Percentiles rank a stretch among this genome's conserved stretches.
Evolutionary conservation across 768 basidiomycete species (phyloP).

Genomic region (Leucocoprinus sp.): DNA sequence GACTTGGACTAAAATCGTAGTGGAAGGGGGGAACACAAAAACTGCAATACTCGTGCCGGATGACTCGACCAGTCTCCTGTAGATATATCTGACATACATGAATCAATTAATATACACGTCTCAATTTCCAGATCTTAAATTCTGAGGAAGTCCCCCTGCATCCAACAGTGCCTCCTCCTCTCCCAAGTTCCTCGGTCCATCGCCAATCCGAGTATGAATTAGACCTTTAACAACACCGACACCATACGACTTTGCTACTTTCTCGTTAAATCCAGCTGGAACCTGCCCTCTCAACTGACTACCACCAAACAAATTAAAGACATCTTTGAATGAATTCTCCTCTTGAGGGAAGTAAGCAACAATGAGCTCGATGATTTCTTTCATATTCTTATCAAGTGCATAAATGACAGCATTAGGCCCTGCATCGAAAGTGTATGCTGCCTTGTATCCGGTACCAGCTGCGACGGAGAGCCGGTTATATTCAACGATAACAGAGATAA

Average conservation of each 20-base stretch:
- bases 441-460: conserved; percentile 51
- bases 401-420: conserved; percentile 99
- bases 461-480: conserved; percentile 76
- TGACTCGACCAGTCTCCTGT: too few species aligned
- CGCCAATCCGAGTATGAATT: conserved; percentile 90
- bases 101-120: neutral
- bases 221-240: conserved; percentile 78
- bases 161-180: conserved; percentile 59
- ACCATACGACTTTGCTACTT: conserved; percentile 65
- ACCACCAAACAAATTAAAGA: conserved; percentile 52
- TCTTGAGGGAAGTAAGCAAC: conserved; percentile 81
- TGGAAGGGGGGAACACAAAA: too few species aligned
- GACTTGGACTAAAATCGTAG: too few species aligned
- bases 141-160: conserved; percentile 60
- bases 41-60: too few species aligned
- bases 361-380: conserved; percentile 69
- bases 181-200: conserved; percentile 72
- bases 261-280: conserved; percentile 68
- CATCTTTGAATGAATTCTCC: conserved; percentile 64
- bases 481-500: conserved; percentile 86
- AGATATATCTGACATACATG: neutral
- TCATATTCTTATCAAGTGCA: conserved; percentile 67
- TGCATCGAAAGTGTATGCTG: conserved; percentile 98
- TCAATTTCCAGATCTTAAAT: conserved; percentile 15
- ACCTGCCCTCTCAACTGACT: conserved; percentile 38